Percentiles rank a stretch among this genome's conserved stretches.
phyloP scores from a whole-genome alignment of 768 basidiomycete species.

The Podaxis sp. region DNA sequence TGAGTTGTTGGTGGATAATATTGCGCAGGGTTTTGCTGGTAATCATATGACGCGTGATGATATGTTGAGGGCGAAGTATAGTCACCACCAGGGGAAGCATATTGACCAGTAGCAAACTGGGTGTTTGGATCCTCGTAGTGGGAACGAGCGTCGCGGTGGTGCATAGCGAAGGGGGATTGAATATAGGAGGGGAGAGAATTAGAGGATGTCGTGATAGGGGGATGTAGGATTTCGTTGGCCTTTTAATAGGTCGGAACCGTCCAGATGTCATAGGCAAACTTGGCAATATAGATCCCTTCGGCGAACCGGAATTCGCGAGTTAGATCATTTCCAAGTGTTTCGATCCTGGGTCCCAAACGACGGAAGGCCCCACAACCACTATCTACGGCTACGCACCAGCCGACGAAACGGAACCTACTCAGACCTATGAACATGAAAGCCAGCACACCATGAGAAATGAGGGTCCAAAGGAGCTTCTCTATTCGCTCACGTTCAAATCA shows the following conservation, averaged over 20 bases:
- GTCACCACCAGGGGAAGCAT: slow-evolving; percentile 23
- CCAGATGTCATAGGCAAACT: slow-evolving; percentile 37
- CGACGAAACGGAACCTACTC: slow-evolving; percentile 28
- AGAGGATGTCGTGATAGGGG: slow-evolving; percentile 22
- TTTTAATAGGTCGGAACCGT: slow-evolving; percentile 43
- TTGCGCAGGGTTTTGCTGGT: slow-evolving; percentile 28
- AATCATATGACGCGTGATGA: slow-evolving; percentile 21
- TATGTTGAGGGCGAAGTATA: slow-evolving; percentile 21
- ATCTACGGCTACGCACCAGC: slow-evolving; percentile 31
- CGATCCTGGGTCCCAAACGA: slow-evolving; percentile 38
- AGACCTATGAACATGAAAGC: slow-evolving; percentile 11
- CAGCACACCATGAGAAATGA: slow-evolving; percentile 17
- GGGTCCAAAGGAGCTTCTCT: slow-evolving; percentile 25
- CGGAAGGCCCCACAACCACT: slow-evolving; percentile 30
- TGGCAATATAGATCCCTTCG: slow-evolving; percentile 25
- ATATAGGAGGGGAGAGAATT: slow-evolving; percentile 14
- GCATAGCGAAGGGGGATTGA: slow-evolving; percentile 26
- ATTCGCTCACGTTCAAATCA: slow-evolving; percentile 27
- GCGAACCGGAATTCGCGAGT: slow-evolving; percentile 25
- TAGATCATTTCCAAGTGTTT: slow-evolving; percentile 34
- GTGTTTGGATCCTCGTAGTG: slow-evolving; percentile 37
- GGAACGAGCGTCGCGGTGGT: slow-evolving; percentile 35
- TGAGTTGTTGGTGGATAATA: slow-evolving; percentile 29
- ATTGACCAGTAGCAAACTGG: slow-evolving; percentile 25
- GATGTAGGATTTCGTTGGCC: slow-evolving; percentile 24